Evolutionary conservation across 2,329 filamentous ascomycete species (phyloP), one percentile per base, ranked within the genome.

Genomic region (Hymenoscyphus scutula): DNA sequence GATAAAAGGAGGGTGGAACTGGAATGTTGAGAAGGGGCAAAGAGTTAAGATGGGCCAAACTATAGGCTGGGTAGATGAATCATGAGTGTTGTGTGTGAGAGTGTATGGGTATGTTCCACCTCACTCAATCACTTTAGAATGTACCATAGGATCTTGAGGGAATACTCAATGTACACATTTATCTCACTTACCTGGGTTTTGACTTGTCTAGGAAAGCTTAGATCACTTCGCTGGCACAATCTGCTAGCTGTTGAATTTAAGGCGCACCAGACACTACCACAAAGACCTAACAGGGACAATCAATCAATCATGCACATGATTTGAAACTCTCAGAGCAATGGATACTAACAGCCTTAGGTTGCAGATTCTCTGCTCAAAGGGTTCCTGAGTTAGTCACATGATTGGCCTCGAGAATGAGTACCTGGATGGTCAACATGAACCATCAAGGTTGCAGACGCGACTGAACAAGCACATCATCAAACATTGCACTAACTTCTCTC

Each of bases 21-120:
- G 95, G 94, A 83, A 82, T 30, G 89, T 98, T 56, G 86, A 94
- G 73, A 92, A 92, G 77, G 95, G 94, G 0, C 90, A 94, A 79
- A 90, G 82, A 70, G 86, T 99, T 65, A 92, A 92, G 79, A 89
- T 98, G 79, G 95, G 95, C 2, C 84, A 99, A 78, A 87, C 89
- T 7, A 76, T 99, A 63, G 95, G 94, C 0, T 87, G 83, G 72
- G 89, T 97, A 11, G 81, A 86, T 37, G 84, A 86, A 56, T 67
- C 67, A 29, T 72, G 58, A 71, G 56, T 15, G 29, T 34, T n/a
- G 32, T 34, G 11, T 13, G 15, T 13, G 32, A 34, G 32, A 13
- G 15, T 34, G 32, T 25, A 4, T 23, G 10, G 29, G 51, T 54
- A 25, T 17, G 30, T n/a, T 54, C 17, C 11, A 30, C 11, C n/a